Percentiles rank a stretch among this genome's conserved stretches.
Evolutionary conservation across 768 basidiomycete species (phyloP).

Genomic region (Candolleomyces eurysporus): DNA sequence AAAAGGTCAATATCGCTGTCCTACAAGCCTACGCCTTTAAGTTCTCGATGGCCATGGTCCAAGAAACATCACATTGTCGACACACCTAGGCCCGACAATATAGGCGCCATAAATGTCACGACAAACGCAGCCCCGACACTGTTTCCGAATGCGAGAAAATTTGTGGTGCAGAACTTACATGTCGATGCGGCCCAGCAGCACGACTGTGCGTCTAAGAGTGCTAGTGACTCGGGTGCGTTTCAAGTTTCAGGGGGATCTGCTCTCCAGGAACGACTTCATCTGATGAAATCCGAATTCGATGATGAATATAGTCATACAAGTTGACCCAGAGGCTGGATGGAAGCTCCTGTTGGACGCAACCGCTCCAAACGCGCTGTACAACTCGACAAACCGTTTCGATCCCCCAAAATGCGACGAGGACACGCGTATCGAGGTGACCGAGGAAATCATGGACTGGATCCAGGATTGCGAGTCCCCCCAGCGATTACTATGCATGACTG

Average conservation of each 20-base stretch:
- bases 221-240: not conserved
- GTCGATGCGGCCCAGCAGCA: too few species aligned
- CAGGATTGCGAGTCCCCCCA: not conserved
- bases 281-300: not conserved
- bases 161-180: not conserved
- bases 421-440: constrained; percentile 3
- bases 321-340: not conserved
- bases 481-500: not conserved
- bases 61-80: not conserved
- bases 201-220: not conserved
- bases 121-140: not conserved
- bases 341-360: not conserved
- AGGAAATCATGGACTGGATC: constrained; percentile 6
- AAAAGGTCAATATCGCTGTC: too few species aligned
- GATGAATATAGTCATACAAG: not conserved
- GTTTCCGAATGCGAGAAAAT: not conserved
- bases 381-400: constrained; percentile 4
- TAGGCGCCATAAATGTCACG: not conserved
- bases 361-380: not conserved
- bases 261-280: not conserved
- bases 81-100: not conserved
- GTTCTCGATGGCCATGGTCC: not conserved
- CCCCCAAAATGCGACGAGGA: constrained; percentile 9
- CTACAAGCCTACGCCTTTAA: too few species aligned
- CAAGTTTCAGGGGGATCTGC: not conserved